Evolutionary conservation across 352 stramenopile species (phyloP), one percentile per base, ranked within the genome.

Genomic region (Phytophthora idaei): DNA sequence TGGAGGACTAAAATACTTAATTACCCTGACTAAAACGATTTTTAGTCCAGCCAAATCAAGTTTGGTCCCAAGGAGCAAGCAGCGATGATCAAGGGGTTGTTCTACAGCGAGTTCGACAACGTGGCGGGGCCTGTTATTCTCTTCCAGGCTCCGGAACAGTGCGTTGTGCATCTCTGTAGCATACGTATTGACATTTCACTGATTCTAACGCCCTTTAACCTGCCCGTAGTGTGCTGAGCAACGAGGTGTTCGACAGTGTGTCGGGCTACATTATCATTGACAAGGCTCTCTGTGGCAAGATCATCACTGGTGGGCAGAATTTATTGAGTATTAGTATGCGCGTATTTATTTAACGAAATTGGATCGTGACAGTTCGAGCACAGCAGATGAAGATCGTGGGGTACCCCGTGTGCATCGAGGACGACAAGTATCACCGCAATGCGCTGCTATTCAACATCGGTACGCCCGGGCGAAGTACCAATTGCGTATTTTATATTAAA

Each of bases 81-180:
- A 21, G 21, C 39, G 31, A 93, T 93, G 87, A 82, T 95, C 65
- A 90, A 93, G 69, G 89, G 84, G 5, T 54, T 97, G 17, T 97
- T 97, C 76, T 97, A 97, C 72, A 93, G 84, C 73, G 90, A 97
- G 75, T 97, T 97, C 64, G 89, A 97, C 81, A 97, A 97, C 78
- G 78, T 93, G 51, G 85, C 86, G 11, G 90, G 90, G n/a, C 87
- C 87, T 31, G 87, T 94, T 67, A 94, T 97, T 71, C 81, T 96
- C 49, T 97, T 95, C 73, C 90, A 97, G 65, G 87, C 87, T 45
- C 90, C 90, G 15, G 57, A 78, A 36, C 75, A 94, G 89, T 96
- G 51, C n/a, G 76, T 73, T 25, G 1, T 58, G 17, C 15, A 31
- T 47, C n/a, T 57, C 11, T 39, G 41, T 36, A 49, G 1, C 53